phyloP scores from a whole-genome alignment of 1,284 basidiomycete species.

The Apiotrichum brassicae region DNA sequence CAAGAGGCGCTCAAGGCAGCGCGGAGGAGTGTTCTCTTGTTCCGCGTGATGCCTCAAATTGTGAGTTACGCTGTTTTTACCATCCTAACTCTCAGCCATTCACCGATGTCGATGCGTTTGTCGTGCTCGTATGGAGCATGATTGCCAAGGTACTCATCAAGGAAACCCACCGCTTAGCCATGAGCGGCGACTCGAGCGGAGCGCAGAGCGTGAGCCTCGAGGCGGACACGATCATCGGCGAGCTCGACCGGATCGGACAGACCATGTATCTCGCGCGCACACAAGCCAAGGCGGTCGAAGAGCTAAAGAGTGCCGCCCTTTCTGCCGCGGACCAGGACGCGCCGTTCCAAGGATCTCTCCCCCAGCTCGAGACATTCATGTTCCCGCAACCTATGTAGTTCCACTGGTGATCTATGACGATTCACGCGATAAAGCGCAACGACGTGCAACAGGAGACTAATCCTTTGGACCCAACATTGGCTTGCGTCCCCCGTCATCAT shows the following conservation, averaged over 20 bases:
- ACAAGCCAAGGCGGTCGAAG: constrained; percentile 31
- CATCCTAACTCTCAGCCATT: constrained; percentile 19
- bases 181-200: constrained; percentile 20
- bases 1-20: constrained; percentile 31
- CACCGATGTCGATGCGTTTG: constrained; percentile 36
- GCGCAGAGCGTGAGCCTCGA: constrained; percentile 6
- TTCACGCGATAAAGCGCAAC: no score
- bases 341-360: background rate
- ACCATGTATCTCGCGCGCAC: constrained; percentile 34
- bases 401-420: no score
- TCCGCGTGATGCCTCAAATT: constrained; percentile 27
- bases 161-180: constrained; percentile 30
- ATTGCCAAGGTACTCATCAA: constrained; percentile 36
- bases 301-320: constrained; percentile 26
- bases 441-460: no score
- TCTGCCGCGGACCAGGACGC: background rate
- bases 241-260: constrained; percentile 23
- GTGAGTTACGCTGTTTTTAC: constrained; percentile 14
- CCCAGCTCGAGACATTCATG: constrained; percentile 15
- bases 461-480: no score
- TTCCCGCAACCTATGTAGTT: constrained; percentile 10
- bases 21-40: constrained; percentile 28
- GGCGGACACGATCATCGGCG: constrained; percentile 6
- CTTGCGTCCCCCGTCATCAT: no score
- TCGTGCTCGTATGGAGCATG: constrained; percentile 39